Evolutionary conservation across 441 rosid species (phyloP), one percentile per base, ranked within the genome.

Genomic region (Corymbia citriodora): DNA sequence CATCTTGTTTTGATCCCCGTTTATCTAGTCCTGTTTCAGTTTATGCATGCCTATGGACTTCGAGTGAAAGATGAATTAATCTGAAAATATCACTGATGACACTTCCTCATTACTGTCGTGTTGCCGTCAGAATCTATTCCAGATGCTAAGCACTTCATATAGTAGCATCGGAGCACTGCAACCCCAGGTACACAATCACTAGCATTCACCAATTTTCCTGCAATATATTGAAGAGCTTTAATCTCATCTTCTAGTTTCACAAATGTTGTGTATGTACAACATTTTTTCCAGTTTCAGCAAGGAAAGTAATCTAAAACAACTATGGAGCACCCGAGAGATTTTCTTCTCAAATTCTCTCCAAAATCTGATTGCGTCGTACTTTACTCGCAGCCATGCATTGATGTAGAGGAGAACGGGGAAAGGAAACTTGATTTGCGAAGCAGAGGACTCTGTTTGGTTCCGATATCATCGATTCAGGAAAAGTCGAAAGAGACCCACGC

Each of bases 371-470:
- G 29, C 12, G 52, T 40, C 27, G 3, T 23, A 25, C 85, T 79
- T 79, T 79, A 21, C 85, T 79, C 2, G 50, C 70, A 87, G 88
- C 50, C 52, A 31, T 40, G 33, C 65, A 48, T 87, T 87, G 50
- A 40, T 40, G 3, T 40, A 31, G 65, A 94, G 95, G 94, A 90
- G 88, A 53, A 36, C 14, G 93, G 90, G 88, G 92, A 72, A 36
- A 48, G 90, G 79, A 36, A 90, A 59, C 15, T 54, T 50, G 95
- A 94, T 91, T 92, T 95, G 27, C 91, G 92, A 89, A 93, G 92
- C 89, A 92, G 94, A 93, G 98, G 96, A 25, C 92, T 95, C 36
- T 96, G 98, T 92, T 92, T 96, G 92, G 94, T 95, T 91, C 96
- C 97, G 10, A 49, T 91, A 50, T 91, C 96, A 63, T 70, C 92